Conservation (phyloP, 2,329 filamentous ascomycete genomes). For the Monosporascus sp. region DNA sequence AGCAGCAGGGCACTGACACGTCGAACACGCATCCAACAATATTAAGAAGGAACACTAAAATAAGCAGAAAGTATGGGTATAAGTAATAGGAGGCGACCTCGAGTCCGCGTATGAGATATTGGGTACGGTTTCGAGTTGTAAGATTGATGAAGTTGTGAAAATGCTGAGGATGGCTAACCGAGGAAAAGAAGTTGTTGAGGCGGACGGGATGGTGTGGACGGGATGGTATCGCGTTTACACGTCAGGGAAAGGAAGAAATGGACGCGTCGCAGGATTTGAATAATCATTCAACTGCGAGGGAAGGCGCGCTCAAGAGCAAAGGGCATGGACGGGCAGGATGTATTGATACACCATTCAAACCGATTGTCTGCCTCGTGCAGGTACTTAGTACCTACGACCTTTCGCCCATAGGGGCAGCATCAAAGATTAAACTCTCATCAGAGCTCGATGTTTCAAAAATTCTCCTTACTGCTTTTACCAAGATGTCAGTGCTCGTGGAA, state of each 20-base stretch:
- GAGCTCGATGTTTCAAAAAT: too few species aligned
- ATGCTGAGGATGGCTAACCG: background rate
- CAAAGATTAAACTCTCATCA: too few species aligned
- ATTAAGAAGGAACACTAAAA: too few species aligned
- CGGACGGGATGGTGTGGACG: background rate
- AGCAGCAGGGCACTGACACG: slow-evolving; percentile 1
- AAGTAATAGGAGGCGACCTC: background rate
- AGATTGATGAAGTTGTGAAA: background rate
- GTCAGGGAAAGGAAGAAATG: background rate
- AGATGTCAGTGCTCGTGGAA: too few species aligned
- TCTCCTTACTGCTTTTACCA: too few species aligned
- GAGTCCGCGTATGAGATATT: background rate
- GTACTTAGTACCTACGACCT: too few species aligned
- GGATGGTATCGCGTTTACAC: background rate
- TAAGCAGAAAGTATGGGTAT: too few species aligned
- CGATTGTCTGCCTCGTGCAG: too few species aligned
- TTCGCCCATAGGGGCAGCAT: too few species aligned
- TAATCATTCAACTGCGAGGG: background rate
- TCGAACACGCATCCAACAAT: background rate
- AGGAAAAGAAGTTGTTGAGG: background rate
- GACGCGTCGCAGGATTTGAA: background rate
- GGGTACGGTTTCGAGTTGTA: background rate
- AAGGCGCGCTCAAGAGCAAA: background rate
- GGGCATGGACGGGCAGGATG: background rate
- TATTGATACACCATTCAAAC: too few species aligned